Evolutionary conservation across 1,139 yeast genomes (phyloP), one percentile per base, ranked within the genome.

Genomic region (Taphrina wiesneri): DNA sequence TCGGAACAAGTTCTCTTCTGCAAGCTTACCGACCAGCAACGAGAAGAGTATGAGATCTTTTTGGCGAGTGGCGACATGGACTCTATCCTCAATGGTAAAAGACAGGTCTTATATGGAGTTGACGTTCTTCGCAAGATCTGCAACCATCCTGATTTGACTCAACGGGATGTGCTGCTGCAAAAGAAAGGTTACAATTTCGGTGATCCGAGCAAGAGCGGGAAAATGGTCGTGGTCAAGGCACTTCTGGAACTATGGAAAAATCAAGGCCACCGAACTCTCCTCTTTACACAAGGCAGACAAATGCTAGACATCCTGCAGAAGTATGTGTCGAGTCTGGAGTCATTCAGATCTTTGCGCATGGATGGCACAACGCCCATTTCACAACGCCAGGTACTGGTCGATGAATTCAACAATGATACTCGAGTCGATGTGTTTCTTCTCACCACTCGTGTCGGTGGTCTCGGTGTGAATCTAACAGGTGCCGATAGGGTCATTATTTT

Each of bases 361-460:
- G 98, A 95, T 75, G 99, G 99, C 0, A 80, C 92, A 0, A 93
- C 99, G 0, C 87, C 90, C 0, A 91, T 93, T 66, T 82, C 84
- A 0, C 81, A 78, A 45, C 78, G 99, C 28, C 99, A 93, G 73
- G 76, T 76, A 23, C 79, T 93, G 68, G 97, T 93, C 25, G 97
- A 92, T 74, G 73, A 79, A 13, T 93, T 91, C 76, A 93, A 93
- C 74, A 80, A 78, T 13, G 85, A 86, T 70, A 77, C 82, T 0
- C 75, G 78, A 21, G 83, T 84, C 68, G 79, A 82, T 64, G 83
- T 93, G 0, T 95, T 93, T 74, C 76, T 93, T 34, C 78, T 93
- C 54, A 93, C 99, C 0, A 93, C 99, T 0, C 84, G 93, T 73
- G 99, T 93, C 1, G 99, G 99, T 28, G 99, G 99, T 0, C 79